Percentiles rank a stretch among this genome's conserved stretches.
These are phyloP conservation scores for Parachaetomium inaequale DNA, from an alignment of 495 filamentous ascomycete species.

Conservation along the genomic window DNA sequence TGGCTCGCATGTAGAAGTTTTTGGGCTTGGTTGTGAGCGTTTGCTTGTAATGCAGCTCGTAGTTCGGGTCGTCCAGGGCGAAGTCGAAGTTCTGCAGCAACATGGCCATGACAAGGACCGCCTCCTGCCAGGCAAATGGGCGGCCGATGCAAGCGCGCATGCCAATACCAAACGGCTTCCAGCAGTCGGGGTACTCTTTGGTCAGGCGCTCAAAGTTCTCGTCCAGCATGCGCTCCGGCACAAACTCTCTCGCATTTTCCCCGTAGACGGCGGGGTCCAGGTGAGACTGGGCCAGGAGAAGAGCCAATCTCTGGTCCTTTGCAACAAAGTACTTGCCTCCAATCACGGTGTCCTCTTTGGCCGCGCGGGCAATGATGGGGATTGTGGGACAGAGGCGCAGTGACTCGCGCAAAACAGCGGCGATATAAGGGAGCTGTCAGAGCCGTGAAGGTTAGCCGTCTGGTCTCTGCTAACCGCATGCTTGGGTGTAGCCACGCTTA, in stretches of 20 bases:
- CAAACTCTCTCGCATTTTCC: constrained; percentile 52
- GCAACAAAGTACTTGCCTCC: constrained; percentile 66
- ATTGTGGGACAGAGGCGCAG: constrained; percentile 65
- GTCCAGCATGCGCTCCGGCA: constrained; percentile 64
- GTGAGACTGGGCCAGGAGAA: constrained; percentile 55
- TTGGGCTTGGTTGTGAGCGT: constrained; percentile 76
- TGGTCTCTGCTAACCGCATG: neutral
- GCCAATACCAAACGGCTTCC: constrained; percentile 63
- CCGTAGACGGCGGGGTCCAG: constrained; percentile 50
- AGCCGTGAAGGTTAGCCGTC: neutral
- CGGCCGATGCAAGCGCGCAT: constrained; percentile 50
- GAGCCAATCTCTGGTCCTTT: constrained; percentile 48
- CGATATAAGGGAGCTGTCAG: constrained; percentile 34
- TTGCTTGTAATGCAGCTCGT: constrained; percentile 64
- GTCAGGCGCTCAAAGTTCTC: constrained; percentile 55
- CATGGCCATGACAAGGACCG: constrained; percentile 50
- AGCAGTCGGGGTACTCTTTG: constrained; percentile 44
- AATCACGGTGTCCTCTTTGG: constrained; percentile 48
- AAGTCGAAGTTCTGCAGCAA: constrained; percentile 64
- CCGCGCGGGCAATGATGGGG: constrained; percentile 47
- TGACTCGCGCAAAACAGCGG: constrained; percentile 66
- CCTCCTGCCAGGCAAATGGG: constrained; percentile 63
- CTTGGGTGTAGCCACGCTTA: constrained; percentile 23
- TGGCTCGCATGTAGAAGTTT: constrained; percentile 66
- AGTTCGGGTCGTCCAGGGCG: constrained; percentile 52